phyloP scores from a whole-genome alignment of 139 green algal species.

The Mychonastes homosphaera region DNA sequence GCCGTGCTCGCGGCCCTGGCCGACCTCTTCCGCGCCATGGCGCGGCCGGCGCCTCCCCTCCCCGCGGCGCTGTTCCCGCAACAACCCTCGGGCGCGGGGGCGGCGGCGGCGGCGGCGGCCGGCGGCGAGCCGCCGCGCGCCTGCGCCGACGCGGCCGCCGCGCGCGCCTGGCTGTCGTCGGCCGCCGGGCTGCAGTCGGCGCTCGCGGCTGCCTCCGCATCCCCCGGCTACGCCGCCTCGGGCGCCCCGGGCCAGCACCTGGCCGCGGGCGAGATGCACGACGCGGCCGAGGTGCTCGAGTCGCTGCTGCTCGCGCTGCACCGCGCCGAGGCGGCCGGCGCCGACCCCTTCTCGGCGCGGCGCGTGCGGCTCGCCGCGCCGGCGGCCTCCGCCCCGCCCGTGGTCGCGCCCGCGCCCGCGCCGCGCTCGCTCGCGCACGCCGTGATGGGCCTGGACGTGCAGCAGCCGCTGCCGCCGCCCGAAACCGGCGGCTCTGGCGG shows the following conservation, averaged over 20 bases:
- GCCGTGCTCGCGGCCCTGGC: slow-evolving; percentile 34
- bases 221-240: neutral
- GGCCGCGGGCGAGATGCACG: slow-evolving; percentile 64
- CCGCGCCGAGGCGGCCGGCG: slow-evolving; percentile 32
- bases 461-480: slow-evolving; percentile 13
- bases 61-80: slow-evolving; percentile 4
- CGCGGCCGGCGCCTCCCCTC: neutral
- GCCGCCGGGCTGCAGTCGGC: slow-evolving; percentile 53
- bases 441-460: slow-evolving; percentile 58
- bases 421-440: slow-evolving; percentile 31
- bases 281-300: slow-evolving; percentile 65
- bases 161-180: slow-evolving; percentile 24
- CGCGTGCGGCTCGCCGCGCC: slow-evolving; percentile 20
- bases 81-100: neutral
- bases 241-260: slow-evolving; percentile 27
- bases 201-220: slow-evolving; percentile 34
- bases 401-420: neutral
- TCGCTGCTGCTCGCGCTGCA: slow-evolving; percentile 60
- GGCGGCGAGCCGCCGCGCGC: slow-evolving; percentile 3
- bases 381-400: slow-evolving; percentile 1
- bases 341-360: slow-evolving; percentile 42
- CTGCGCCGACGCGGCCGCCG: neutral
- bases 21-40: slow-evolving; percentile 39
- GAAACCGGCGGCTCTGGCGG: slow-evolving; percentile 12
- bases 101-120: neutral